Evolutionary conservation across 2,329 filamentous ascomycete genomes (phyloP).

Genomic region (Orbilia ellipsospora): DNA sequence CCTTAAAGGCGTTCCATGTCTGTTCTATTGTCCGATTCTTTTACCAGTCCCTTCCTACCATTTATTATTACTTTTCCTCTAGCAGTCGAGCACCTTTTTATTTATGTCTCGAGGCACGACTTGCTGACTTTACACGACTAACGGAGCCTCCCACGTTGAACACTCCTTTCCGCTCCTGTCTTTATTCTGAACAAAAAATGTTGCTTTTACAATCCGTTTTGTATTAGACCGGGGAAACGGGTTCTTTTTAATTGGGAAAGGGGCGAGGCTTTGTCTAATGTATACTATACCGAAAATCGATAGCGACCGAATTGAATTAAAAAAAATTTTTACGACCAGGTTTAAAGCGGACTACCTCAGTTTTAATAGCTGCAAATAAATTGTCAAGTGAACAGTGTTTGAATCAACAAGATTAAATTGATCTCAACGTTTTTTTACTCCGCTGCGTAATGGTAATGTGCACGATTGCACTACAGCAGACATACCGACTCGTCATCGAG

Average conservation of each 20-base stretch:
- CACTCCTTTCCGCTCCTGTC: slow-evolving; percentile 6
- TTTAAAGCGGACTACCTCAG: not conserved
- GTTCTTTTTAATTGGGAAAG: slow-evolving; percentile 12
- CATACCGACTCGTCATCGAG: too few relatives aligned
- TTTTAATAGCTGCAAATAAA: slow-evolving; percentile 6
- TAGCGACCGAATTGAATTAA: slow-evolving; percentile 31
- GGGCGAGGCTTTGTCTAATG: slow-evolving; percentile 26
- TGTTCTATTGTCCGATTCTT: slow-evolving; percentile 4
- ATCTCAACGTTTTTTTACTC: slow-evolving; percentile 15
- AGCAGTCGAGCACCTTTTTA: not conserved
- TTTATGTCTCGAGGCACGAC: slow-evolving; percentile 12
- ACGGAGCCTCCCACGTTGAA: not conserved
- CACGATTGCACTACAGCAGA: too few relatives aligned
- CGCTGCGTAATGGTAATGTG: too few relatives aligned
- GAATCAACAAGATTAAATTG: not conserved
- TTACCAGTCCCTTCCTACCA: slow-evolving; percentile 3
- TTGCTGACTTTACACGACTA: not conserved
- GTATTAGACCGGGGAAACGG: slow-evolving; percentile 20
- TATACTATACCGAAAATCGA: slow-evolving; percentile 32
- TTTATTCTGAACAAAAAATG: slow-evolving; percentile 23
- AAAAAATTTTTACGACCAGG: not conserved
- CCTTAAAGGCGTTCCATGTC: slow-evolving; percentile 28
- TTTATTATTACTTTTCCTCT: not conserved
- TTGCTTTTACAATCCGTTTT: slow-evolving; percentile 6
- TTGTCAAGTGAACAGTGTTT: too few relatives aligned